Evolutionary conservation across 2,329 filamentous ascomycete genomes (phyloP).

Genomic region (Arthrobotrys iridis): DNA sequence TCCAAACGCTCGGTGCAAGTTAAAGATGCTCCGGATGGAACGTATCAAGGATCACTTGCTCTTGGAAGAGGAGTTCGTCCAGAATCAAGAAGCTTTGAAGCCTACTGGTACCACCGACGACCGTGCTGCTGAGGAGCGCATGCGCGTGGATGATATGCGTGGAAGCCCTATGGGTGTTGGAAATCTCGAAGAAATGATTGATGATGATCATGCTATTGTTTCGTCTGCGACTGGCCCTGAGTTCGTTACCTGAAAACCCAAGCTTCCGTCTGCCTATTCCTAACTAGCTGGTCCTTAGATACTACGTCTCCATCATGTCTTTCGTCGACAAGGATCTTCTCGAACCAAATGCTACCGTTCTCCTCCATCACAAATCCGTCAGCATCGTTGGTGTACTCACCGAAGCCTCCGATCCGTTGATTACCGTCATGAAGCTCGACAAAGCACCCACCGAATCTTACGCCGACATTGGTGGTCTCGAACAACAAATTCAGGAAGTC

Average conservation of each 20-base stretch:
- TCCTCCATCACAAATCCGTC: conserved; percentile 96
- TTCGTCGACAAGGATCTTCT: conserved; percentile 99
- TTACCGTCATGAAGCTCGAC: conserved; percentile 99
- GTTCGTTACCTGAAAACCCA: conserved; percentile 65
- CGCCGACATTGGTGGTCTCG: conserved; percentile 95
- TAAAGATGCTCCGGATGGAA: conserved; percentile 97
- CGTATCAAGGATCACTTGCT: conserved; percentile 96
- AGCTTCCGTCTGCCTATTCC: not conserved
- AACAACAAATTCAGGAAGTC: conserved; percentile 96
- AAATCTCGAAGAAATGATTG: conserved; percentile 97
- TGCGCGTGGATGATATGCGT: conserved; percentile 96
- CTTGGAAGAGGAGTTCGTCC: conserved; percentile 97
- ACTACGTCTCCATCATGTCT: conserved; percentile 99
- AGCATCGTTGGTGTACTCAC: conserved; percentile 97
- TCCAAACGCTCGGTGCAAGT: conserved; percentile 96
- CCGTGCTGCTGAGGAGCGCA: conserved; percentile 90
- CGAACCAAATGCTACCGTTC: conserved; percentile 92
- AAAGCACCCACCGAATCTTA: conserved; percentile 99
- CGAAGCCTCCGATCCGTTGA: conserved; percentile 92
- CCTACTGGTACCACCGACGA: conserved; percentile 78
- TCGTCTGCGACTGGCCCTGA: conserved; percentile 96
- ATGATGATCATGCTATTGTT: conserved; percentile 98
- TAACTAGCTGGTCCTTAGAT: conserved; percentile 30
- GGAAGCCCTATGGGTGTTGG: conserved; percentile 98
- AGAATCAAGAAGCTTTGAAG: conserved; percentile 95